These are phyloP conservation scores for Termitomyces eurrhizus DNA, from an alignment of 768 basidiomycete genomes.

Conservation along the genomic window DNA sequence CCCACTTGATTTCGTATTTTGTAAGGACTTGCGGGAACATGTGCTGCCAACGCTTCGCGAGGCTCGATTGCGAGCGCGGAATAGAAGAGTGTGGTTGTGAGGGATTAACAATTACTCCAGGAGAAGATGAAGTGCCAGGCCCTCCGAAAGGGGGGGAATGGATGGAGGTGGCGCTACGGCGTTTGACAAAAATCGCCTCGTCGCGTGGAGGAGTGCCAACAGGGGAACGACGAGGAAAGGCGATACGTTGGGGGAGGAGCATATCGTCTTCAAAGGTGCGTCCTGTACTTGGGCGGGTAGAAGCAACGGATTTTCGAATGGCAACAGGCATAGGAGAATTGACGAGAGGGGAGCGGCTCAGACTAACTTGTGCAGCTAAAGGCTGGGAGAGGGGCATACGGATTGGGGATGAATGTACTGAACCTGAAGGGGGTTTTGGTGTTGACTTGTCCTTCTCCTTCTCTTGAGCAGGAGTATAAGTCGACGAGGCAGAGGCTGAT, in stretches of 20 bases:
- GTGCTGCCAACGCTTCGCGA: conserved; percentile 91
- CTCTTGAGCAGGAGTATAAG: conserved; percentile 12
- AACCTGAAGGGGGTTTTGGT: not conserved
- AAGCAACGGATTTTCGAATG: conserved; percentile 31
- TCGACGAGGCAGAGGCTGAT: conserved; percentile 45
- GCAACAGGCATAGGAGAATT: conserved; percentile 38
- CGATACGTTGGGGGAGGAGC: conserved; percentile 38
- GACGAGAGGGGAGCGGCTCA: conserved; percentile 31
- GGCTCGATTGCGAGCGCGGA: conserved; percentile 60
- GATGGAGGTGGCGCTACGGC: conserved; percentile 43
- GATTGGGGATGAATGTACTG: conserved; percentile 27
- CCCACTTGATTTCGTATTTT: conserved; percentile 92
- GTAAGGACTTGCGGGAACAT: conserved; percentile 67
- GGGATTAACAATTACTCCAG: conserved; percentile 54
- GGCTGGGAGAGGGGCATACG: conserved; percentile 32
- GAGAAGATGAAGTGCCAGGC: conserved; percentile 39
- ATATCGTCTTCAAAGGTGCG: conserved; percentile 61
- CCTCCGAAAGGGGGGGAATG: conserved; percentile 32
- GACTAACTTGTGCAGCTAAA: conserved; percentile 29
- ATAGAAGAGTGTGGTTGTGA: conserved; percentile 56
- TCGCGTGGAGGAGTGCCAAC: conserved; percentile 68
- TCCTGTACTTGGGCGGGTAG: conserved; percentile 41
- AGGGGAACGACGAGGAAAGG: conserved; percentile 56
- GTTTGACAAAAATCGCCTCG: conserved; percentile 52
- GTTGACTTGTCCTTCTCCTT: conserved; percentile 13